Conservation (phyloP, 2,329 filamentous ascomycete species). For the Paecilomyces niveus region DNA sequence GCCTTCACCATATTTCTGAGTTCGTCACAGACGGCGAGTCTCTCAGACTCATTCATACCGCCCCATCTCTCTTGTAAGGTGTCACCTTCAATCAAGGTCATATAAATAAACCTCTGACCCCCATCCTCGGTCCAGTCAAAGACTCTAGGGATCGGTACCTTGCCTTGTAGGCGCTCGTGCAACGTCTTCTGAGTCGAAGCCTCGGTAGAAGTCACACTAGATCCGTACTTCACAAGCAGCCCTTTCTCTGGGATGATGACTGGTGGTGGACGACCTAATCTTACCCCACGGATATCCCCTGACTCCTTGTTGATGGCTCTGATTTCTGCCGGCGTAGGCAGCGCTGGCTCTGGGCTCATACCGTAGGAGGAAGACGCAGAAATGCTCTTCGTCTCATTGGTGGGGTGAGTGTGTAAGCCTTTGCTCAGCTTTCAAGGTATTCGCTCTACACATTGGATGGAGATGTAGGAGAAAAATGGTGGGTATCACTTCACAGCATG, state of each 20-base stretch:
- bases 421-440: no score
- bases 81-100: constrained; percentile 17
- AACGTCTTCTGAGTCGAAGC: constrained; percentile 21
- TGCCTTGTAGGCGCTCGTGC: constrained; percentile 16
- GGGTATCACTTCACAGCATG: no score
- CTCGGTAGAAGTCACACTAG: constrained; percentile 21
- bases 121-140: constrained; percentile 17
- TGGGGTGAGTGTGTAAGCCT: no score
- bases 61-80: constrained; percentile 16
- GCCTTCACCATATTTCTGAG: constrained; percentile 18
- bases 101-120: constrained; percentile 18
- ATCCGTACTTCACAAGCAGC: constrained; percentile 30
- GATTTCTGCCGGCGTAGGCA: constrained; percentile 23
- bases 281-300: constrained; percentile 7
- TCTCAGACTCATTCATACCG: constrained; percentile 14
- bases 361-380: neutral
- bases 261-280: constrained; percentile 20
- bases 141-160: constrained; percentile 18
- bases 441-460: no score
- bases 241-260: constrained; percentile 25
- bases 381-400: neutral
- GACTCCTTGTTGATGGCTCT: constrained; percentile 19
- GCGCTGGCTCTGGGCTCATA: constrained; percentile 2
- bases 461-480: no score
- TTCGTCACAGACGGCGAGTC: constrained; percentile 21